A percentile compares a stretch with the other conserved stretches of the same genome.
These are phyloP conservation scores for Rhizopogon vulgaris DNA, from an alignment of 768 basidiomycete genomes.

Conservation along the genomic window DNA sequence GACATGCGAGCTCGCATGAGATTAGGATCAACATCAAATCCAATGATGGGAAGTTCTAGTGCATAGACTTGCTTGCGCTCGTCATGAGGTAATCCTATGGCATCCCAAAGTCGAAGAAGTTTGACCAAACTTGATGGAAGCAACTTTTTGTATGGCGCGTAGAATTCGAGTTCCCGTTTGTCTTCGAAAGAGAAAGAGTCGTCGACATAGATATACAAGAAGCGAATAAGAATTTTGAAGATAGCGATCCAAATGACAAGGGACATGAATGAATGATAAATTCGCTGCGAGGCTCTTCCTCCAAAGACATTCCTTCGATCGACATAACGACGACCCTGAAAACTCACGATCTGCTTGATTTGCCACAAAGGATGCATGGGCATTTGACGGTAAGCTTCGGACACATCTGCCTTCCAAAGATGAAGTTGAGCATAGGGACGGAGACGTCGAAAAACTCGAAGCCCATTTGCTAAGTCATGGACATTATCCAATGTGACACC, in stretches of 20 bases:
- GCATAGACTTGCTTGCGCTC: no score
- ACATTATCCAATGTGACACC: no score
- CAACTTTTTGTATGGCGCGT: no score
- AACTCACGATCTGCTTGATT: conserved; percentile 28
- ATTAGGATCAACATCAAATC: no score
- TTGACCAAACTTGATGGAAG: not conserved
- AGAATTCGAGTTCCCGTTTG: not conserved
- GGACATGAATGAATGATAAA: conserved; percentile 27
- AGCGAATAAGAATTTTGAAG: conserved; percentile 8
- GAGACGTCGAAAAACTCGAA: no score
- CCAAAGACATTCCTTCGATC: conserved; percentile 24
- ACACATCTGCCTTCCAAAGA: not conserved
- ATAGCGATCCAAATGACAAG: conserved; percentile 25
- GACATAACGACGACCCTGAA: conserved; percentile 17
- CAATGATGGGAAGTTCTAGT: no score
- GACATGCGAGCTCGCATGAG: no score
- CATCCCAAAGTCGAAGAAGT: conserved; percentile 26
- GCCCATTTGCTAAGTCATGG: no score
- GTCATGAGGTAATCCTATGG: conserved; percentile 23
- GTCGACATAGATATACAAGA: conserved; percentile 22
- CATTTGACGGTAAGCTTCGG: conserved; percentile 29
- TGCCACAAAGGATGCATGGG: conserved; percentile 37
- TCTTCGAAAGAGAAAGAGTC: conserved; percentile 14
- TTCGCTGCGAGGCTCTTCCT: conserved; percentile 4
- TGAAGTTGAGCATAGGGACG: no score